Evolutionary conservation across 352 stramenopile genomes (phyloP), one percentile per base, ranked within the genome.

Genomic region (Salisapilia sapeloensis): DNA sequence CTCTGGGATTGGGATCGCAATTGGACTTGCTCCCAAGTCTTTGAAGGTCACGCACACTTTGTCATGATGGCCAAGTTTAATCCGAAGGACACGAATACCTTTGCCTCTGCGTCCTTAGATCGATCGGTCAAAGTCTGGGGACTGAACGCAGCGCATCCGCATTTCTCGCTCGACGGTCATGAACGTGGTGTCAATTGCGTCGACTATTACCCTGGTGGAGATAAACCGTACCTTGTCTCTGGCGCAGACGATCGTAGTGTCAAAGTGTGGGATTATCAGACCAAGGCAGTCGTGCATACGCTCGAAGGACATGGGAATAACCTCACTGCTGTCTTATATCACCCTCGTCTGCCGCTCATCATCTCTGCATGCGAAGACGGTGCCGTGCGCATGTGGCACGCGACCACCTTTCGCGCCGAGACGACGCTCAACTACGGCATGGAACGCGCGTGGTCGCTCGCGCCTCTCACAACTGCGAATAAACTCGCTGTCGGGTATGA

Each of bases 61-160:
- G 94, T 99, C 34, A 99, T 99, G 96, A 96, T 97, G 86, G 89
- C 97, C 42, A 96, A 96, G 57, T 98, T 99, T 61, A 99, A 99
- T 66, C 93, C 92, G 11, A 98, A 98, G 60, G 96, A 99, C 57
- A 91, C 81, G 24, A 98, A 99, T 55, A 97, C 91, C 18, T 99
- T 99, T 49, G 96, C 96, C 2, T 96, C 72, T 13, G 94, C 93
- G 2, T 96, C 82, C 44, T 77, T 99, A 21, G 95, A 99, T 71
- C 63, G 92, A 29, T 96, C 81, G 16, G 95, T 99, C 45, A 96
- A 97, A 43, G 93, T 96, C 21, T 93, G 77, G 63, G 92, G 91
- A 4, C 60, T 99, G 14, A 83, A 82, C 16, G 84, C 78, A 9
- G 69, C 75, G 19, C 66, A 90, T 23, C 89, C 93, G 9, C 94